Percentiles rank a stretch among this genome's conserved stretches.
Evolutionary conservation across 192 early-diverging fungal species (phyloP).

Genomic region (Podila epigama): DNA sequence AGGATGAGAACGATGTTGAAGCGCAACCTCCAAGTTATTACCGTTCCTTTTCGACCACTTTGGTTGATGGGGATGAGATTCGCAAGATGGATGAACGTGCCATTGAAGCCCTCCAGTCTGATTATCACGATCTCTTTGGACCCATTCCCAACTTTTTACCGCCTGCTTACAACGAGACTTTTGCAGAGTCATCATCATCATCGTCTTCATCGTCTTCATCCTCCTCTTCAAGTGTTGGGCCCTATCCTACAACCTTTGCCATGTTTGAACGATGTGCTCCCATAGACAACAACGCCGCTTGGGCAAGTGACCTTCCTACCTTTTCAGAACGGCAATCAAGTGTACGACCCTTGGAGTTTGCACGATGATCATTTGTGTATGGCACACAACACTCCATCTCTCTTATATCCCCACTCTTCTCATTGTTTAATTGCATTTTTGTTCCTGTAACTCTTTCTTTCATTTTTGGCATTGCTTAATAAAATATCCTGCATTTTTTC

Average conservation of each 20-base stretch:
- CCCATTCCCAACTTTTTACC: neutral
- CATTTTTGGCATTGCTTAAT: conserved; percentile 1
- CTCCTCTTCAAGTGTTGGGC: neutral
- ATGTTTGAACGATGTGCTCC: neutral
- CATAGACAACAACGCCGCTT: too few species aligned
- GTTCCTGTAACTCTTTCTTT: conserved; percentile 1
- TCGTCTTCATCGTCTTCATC: neutral
- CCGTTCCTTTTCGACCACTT: conserved; percentile 27
- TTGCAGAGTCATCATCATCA: neutral
- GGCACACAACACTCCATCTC: too few species aligned
- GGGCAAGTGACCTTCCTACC: too few species aligned
- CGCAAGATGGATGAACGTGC: conserved; percentile 35
- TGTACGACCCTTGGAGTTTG: too few species aligned
- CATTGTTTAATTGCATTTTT: too few species aligned
- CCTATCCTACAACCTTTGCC: neutral
- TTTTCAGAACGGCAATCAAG: too few species aligned
- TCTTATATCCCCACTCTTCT: too few species aligned
- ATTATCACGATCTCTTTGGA: neutral
- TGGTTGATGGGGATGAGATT: conserved; percentile 33
- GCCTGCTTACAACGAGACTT: conserved; percentile 24
- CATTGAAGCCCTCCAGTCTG: conserved; percentile 28
- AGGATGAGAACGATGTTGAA: too few species aligned
- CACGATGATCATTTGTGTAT: too few species aligned
- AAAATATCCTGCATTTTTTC: neutral
- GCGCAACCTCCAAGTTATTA: conserved; percentile 31